A percentile compares a stretch with the other conserved stretches of the same genome.
phyloP scores from a whole-genome alignment of 805 yeast genomes.

The Nakazawaea ishiwadae region DNA sequence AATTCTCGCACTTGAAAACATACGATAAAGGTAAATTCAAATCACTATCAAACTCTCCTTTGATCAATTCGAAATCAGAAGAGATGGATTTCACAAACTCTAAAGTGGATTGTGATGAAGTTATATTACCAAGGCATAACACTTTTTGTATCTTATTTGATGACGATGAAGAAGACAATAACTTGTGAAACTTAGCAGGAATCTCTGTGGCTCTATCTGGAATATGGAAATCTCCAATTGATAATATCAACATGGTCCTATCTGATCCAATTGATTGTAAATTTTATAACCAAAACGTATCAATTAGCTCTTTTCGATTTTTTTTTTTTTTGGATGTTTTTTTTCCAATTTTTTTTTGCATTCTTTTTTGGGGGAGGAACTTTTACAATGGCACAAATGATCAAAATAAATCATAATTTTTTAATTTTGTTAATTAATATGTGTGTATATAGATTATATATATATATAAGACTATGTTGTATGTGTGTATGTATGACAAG shows the following conservation, averaged over 20 bases:
- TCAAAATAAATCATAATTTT: no score
- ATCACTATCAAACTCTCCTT: slow-evolving; percentile 74
- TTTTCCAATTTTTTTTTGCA: no score
- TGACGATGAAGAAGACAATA: slow-evolving; percentile 72
- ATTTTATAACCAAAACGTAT: no score
- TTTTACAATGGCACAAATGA: no score
- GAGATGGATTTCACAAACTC: slow-evolving; percentile 65
- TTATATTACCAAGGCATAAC: slow-evolving; percentile 78
- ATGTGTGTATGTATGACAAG: not conserved
- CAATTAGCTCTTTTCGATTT: no score
- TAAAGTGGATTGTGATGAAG: slow-evolving; percentile 59
- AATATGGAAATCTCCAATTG: slow-evolving; percentile 85
- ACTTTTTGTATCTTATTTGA: slow-evolving; percentile 79
- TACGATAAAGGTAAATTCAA: slow-evolving; percentile 53
- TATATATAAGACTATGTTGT: no score
- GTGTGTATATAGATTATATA: no score
- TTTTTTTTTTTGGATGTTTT: no score
- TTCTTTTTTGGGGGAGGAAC: no score
- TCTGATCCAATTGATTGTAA: not conserved
- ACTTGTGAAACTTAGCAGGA: slow-evolving; percentile 62
- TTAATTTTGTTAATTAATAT: no score
- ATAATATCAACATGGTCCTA: slow-evolving; percentile 57
- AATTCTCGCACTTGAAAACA: slow-evolving; percentile 62
- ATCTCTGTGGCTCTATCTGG: slow-evolving; percentile 77
- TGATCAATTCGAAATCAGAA: slow-evolving; percentile 67